phyloP scores from a whole-genome alignment of 306 rosid genomes.

The Astragalus glycyphyllos region DNA sequence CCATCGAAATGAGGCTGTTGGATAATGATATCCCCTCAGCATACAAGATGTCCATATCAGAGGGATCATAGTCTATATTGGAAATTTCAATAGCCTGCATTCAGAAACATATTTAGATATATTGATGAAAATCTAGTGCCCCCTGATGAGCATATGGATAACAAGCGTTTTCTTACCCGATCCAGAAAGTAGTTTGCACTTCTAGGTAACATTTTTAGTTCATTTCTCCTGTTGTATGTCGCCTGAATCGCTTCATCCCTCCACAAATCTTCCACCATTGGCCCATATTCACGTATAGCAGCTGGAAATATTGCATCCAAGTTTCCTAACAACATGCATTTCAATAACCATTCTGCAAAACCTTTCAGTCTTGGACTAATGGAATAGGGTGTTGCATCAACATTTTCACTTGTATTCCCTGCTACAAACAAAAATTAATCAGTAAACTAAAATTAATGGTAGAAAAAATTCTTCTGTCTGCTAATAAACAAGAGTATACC shows the following conservation, averaged over 20 bases:
- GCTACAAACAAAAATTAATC: constrained; percentile 30
- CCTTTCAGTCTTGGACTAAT: constrained; percentile 59
- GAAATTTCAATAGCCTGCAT: constrained; percentile 85
- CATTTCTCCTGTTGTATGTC: constrained; percentile 73
- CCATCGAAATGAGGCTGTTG: constrained; percentile 64
- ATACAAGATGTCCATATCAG: constrained; percentile 77
- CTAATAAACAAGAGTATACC: not conserved
- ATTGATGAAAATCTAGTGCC: constrained; percentile 22
- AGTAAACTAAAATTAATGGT: not conserved
- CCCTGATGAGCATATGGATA: no score
- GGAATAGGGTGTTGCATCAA: constrained; percentile 57
- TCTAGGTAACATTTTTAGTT: constrained; percentile 74
- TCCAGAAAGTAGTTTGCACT: constrained; percentile 74
- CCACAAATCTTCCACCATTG: constrained; percentile 75
- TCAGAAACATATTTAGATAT: constrained; percentile 22
- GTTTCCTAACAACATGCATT: constrained; percentile 61
- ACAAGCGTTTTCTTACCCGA: no score
- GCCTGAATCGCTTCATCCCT: constrained; percentile 81
- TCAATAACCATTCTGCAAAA: constrained; percentile 82
- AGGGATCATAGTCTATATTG: constrained; percentile 66
- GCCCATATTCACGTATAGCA: constrained; percentile 52
- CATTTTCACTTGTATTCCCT: constrained; percentile 48
- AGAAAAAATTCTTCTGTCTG: constrained; percentile 24
- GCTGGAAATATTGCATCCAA: constrained; percentile 74
- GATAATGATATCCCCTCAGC: constrained; percentile 79